Conservation (phyloP, 352 stramenopile species). For the Albugo candida region DNA sequence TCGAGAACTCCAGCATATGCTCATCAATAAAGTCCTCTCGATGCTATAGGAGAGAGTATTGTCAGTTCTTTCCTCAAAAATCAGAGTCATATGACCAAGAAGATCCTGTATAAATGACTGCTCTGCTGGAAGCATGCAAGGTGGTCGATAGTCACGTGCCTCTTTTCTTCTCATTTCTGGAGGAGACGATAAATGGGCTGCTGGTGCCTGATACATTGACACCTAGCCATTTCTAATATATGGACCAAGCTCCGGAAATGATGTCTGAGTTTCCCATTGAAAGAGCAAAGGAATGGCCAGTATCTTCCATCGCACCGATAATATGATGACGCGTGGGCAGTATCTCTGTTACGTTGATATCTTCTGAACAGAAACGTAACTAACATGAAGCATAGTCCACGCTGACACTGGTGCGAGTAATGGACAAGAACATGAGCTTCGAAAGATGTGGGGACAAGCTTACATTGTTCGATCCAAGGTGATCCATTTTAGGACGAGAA, state of each 20-base stretch:
- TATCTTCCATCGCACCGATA: conserved; percentile 68
- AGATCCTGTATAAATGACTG: conserved; percentile 76
- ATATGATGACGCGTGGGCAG: conserved; percentile 60
- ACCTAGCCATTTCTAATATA: conserved; percentile 72
- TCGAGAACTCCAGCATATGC: conserved; percentile 30
- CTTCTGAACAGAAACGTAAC: conserved; percentile 38
- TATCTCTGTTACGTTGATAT: conserved; percentile 23
- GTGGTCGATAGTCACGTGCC: conserved; percentile 21
- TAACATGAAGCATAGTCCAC: conserved; percentile 66
- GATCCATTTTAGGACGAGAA: conserved; percentile 36
- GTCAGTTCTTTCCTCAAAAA: conserved; percentile 60
- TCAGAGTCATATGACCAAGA: conserved; percentile 70
- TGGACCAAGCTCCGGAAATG: conserved; percentile 44
- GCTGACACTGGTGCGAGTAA: conserved; percentile 77
- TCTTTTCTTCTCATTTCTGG: neutral
- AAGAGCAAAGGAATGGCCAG: conserved; percentile 70
- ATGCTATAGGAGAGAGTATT: neutral
- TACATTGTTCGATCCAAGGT: conserved; percentile 73
- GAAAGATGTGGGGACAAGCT: conserved; percentile 43
- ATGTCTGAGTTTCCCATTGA: conserved; percentile 70
- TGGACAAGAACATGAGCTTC: conserved; percentile 74
- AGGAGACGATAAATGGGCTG: neutral
- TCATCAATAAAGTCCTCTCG: neutral
- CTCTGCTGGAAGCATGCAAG: conserved; percentile 59
- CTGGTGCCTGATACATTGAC: conserved; percentile 17